Base-by-base conservation (phyloP, 352 stramenopile genomes). In the Globisporangium nodosum region DNA sequence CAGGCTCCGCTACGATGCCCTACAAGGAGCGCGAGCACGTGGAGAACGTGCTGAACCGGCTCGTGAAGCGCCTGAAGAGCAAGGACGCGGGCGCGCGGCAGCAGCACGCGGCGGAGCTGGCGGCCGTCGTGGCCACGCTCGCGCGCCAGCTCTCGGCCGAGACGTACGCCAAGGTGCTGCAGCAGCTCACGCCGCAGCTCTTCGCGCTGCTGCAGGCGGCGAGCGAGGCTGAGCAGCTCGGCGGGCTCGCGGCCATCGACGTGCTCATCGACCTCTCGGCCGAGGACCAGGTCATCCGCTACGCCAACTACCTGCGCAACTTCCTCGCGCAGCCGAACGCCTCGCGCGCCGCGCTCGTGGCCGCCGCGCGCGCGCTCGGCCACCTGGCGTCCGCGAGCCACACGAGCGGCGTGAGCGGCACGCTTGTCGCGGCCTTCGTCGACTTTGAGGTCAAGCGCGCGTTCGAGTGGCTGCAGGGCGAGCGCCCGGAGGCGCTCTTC, bases 371-470 rank as follows among this genome's bases (percentile, higher is more conserved):
- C 2, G 88, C 87, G 9, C 73, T 98, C 37, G 92, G 92, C 0
- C 76, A 90, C 24, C 71, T 98, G 15, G 90, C 92, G 1, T 78
- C 77, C 7, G 81, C 81, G 7, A 87, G 77, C 49, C 58, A 59
- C 7, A 83, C 73, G 47, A 79, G 66, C 42, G 78, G 76, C 58
- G 83, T 92, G 21, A 93, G 86, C 51, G 87, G 88, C 8, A 95
- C 87, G 4, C 62, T 95, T 13, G 87, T 95, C 24, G 85, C 84
- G 0, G 88, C 90, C 48, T 97, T 94, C 70, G 85, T 98, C 31
- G 90, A 97, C 58, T 96, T 97, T 68, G 92, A 98, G 68, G 85
- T 96, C 9, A 94, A 91, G 46, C 76, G 90, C 47, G 88, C 88
- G 12, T 91, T 97, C 48, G 87, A 96, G 54, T 96, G 87, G 89